Conservation (phyloP, 176 grass and related monocot genomes). For the Eragrostis curvula region DNA sequence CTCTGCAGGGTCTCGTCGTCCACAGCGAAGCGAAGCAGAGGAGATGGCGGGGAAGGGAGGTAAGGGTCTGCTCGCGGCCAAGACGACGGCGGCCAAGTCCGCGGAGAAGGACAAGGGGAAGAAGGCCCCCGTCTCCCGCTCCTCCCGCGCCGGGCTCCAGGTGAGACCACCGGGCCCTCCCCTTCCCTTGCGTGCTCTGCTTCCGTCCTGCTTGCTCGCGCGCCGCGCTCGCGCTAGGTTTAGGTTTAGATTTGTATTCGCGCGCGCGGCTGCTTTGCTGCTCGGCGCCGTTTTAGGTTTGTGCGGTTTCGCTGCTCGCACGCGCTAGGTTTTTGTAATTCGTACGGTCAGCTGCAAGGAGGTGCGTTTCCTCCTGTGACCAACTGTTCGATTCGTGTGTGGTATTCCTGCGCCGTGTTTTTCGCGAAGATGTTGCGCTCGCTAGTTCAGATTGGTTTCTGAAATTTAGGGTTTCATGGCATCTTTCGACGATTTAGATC, state of each 20-base stretch:
- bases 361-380: not conserved
- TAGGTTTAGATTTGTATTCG: constrained; percentile 13
- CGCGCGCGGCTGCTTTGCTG: not conserved
- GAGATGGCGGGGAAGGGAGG: constrained; percentile 74
- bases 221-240: constrained; percentile 17
- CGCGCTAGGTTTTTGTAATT: not conserved
- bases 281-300: not conserved
- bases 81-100: constrained; percentile 71
- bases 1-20: constrained; percentile 23
- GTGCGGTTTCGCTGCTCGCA: not conserved
- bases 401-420: not conserved
- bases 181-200: not conserved
- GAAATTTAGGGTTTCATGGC: not conserved
- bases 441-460: not conserved
- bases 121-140: constrained; percentile 70
- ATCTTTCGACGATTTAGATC: constrained; percentile 3
- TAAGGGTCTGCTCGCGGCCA: constrained; percentile 64
- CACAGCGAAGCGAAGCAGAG: constrained; percentile 1
- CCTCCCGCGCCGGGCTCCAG: constrained; percentile 72
- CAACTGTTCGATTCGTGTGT: not conserved
- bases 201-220: too few relatives aligned
- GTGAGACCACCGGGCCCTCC: not conserved
- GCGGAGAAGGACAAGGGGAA: constrained; percentile 79
- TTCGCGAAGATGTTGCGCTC: not conserved
- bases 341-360: not conserved